Percentiles rank a stretch among this genome's conserved stretches.
Conservation (phyloP, 2,329 filamentous ascomycete species). For the Aureobasidium leucospermi region DNA sequence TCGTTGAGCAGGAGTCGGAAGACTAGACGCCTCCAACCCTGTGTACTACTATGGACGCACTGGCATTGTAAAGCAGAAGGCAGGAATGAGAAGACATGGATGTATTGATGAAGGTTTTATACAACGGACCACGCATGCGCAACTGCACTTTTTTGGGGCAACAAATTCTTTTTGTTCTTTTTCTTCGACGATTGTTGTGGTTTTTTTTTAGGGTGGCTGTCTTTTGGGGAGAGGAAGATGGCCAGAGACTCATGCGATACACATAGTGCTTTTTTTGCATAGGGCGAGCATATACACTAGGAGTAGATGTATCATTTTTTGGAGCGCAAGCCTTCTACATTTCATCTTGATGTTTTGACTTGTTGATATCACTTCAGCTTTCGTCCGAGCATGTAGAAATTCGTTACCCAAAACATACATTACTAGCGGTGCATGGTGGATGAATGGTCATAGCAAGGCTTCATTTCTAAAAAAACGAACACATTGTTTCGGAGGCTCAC, state of each 20-base stretch:
- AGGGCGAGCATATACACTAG: not conserved
- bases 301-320: not conserved
- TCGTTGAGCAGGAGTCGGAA: slow-evolving; percentile 40
- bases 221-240: not conserved
- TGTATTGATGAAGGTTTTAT: not conserved
- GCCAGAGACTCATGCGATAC: not conserved
- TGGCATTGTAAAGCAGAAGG: not conserved
- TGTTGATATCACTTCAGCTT: not conserved
- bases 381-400: no score
- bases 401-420: no score
- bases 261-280: not conserved
- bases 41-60: not conserved
- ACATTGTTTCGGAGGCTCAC: no score
- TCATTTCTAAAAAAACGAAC: no score
- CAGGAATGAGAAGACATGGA: not conserved
- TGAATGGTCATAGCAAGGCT: no score
- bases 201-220: not conserved
- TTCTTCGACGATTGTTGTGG: not conserved
- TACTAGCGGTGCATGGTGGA: no score
- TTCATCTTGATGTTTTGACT: not conserved
- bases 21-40: not conserved
- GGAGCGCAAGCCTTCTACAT: not conserved
- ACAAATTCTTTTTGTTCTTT: not conserved
- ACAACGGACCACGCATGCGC: not conserved
- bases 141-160: not conserved